A percentile compares a stretch with the other conserved stretches of the same genome.
Conservation (phyloP, 2,329 filamentous ascomycete species). For the Colletotrichum navitas region DNA sequence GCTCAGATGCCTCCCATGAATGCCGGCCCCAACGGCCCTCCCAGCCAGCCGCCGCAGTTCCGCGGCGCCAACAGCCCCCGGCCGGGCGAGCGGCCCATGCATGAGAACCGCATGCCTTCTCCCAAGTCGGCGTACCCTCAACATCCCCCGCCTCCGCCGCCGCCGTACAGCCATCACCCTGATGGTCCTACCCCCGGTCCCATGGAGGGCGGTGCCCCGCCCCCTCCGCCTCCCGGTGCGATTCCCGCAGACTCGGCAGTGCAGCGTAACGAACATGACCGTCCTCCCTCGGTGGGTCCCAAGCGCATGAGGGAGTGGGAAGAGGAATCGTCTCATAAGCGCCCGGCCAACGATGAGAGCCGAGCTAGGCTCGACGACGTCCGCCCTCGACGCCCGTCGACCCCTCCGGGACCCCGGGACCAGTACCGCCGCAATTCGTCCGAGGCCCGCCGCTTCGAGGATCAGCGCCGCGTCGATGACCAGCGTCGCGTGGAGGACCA, state of each 20-base stretch:
- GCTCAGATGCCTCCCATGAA: constrained; percentile 54
- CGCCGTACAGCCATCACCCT: constrained; percentile 77
- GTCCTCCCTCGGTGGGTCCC: constrained; percentile 82
- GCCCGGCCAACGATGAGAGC: constrained; percentile 88
- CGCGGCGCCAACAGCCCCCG: constrained; percentile 79
- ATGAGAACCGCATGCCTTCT: constrained; percentile 91
- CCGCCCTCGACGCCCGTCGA: constrained; percentile 81
- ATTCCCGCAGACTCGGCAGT: constrained; percentile 76
- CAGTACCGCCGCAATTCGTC: constrained; percentile 83
- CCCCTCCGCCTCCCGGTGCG: constrained; percentile 66
- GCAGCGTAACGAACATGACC: constrained; percentile 72
- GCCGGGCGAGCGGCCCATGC: constrained; percentile 84
- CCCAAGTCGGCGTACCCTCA: constrained; percentile 88
- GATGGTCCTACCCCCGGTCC: constrained; percentile 68
- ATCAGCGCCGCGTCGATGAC: constrained; percentile 71
- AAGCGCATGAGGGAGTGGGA: constrained; percentile 97
- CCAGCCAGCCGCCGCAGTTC: constrained; percentile 76
- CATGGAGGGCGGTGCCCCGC: constrained; percentile 77
- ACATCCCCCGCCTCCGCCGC: constrained; percentile 67
- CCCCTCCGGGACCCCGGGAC: constrained; percentile 71
- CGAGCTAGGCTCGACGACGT: constrained; percentile 89
- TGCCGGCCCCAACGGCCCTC: constrained; percentile 58
- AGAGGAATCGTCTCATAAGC: constrained; percentile 82
- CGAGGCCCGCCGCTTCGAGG: constrained; percentile 75
- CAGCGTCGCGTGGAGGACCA: constrained; percentile 65